Evolutionary conservation across 768 basidiomycete species (phyloP).

Genomic region (Strobilomyces dryophilus): DNA sequence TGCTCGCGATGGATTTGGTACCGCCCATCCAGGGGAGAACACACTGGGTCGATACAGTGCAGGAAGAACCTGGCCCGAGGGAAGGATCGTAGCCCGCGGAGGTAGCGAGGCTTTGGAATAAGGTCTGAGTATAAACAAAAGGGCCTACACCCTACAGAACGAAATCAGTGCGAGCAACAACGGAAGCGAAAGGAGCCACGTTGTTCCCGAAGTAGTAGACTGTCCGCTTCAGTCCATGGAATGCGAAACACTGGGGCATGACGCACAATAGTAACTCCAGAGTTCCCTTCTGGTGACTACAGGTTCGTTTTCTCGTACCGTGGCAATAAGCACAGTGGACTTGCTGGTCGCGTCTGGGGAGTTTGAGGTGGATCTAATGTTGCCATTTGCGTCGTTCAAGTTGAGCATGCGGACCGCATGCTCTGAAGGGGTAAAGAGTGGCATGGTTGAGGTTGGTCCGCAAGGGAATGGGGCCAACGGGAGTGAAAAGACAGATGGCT

Average conservation of each 20-base stretch:
- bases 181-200: constrained; percentile 33
- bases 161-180: not conserved
- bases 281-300: constrained; percentile 70
- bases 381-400: constrained; percentile 8
- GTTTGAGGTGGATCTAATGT: constrained; percentile 4
- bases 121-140: constrained; percentile 63
- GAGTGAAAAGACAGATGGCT: not conserved
- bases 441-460: constrained; percentile 11
- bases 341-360: constrained; percentile 8
- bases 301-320: constrained; percentile 52
- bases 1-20: constrained; percentile 68
- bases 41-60: constrained; percentile 66
- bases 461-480: not conserved
- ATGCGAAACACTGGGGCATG: not conserved
- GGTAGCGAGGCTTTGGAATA: constrained; percentile 72
- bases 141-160: constrained; percentile 63
- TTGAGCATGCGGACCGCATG: not conserved
- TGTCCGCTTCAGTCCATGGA: constrained; percentile 22
- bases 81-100: constrained; percentile 73
- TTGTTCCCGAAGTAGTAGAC: constrained; percentile 84
- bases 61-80: constrained; percentile 67
- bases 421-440: constrained; percentile 1
- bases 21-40: constrained; percentile 75
- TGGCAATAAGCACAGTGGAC: constrained; percentile 34
- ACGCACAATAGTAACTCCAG: constrained; percentile 73